A percentile compares a stretch with the other conserved stretches of the same genome.
Evolutionary conservation across 768 basidiomycete genomes (phyloP).

Genomic region (Tremella fuciformis): DNA sequence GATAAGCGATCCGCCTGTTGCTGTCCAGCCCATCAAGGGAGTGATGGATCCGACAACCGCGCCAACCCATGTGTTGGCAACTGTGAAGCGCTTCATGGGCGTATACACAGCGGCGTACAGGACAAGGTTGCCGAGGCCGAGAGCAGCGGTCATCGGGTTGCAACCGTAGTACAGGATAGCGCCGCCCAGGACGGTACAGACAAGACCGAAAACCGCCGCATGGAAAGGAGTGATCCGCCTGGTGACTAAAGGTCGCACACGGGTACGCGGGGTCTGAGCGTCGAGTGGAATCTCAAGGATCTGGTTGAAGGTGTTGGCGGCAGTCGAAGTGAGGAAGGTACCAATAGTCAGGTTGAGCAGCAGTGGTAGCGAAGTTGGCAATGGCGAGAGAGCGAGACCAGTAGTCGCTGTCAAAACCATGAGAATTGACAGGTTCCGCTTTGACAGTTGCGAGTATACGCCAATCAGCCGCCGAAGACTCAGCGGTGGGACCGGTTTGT

Average conservation of each 20-base stretch:
- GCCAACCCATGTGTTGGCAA: conserved; percentile 91
- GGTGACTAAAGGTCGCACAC: conserved; percentile 79
- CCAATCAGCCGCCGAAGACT: conserved; percentile 58
- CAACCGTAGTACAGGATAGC: conserved; percentile 74
- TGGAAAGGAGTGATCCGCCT: conserved; percentile 80
- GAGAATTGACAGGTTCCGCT: conserved; percentile 75
- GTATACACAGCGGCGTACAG: conserved; percentile 93
- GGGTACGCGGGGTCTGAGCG: conserved; percentile 91
- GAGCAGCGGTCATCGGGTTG: conserved; percentile 76
- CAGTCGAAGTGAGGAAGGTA: conserved; percentile 83
- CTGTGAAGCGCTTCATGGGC: conserved; percentile 76
- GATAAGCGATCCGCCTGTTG: conserved; percentile 75
- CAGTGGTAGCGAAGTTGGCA: conserved; percentile 77
- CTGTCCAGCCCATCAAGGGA: conserved; percentile 97
- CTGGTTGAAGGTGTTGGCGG: conserved; percentile 93
- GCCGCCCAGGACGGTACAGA: conserved; percentile 75
- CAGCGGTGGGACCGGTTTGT: conserved; percentile 44
- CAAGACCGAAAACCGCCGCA: conserved; percentile 71
- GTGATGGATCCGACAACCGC: conserved; percentile 88
- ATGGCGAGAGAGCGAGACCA: conserved; percentile 85
- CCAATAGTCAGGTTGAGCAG: conserved; percentile 83
- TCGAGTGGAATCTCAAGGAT: conserved; percentile 92
- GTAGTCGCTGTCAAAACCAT: conserved; percentile 87
- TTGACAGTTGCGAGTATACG: conserved; percentile 77
- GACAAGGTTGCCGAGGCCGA: conserved; percentile 78